Evolutionary conservation across 208 protist species (phyloP).

Genomic region (Borovskyia barvae): DNA sequence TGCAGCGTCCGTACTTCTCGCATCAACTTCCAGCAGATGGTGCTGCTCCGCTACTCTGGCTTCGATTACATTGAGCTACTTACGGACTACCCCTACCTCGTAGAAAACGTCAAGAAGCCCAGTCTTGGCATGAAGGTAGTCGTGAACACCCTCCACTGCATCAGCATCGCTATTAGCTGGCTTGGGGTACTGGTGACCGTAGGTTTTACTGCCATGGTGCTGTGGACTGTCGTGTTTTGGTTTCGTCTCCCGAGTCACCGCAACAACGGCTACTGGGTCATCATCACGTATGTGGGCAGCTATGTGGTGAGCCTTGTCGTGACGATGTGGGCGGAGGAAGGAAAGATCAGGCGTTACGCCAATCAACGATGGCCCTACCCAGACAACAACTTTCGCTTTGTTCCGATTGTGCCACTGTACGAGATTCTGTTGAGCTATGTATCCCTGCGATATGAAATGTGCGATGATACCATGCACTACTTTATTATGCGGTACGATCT

Average conservation of each 20-base stretch:
- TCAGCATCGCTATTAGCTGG: constrained; percentile 51
- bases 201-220: constrained; percentile 38
- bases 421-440: constrained; percentile 67
- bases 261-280: constrained; percentile 75
- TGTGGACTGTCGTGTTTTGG: constrained; percentile 66
- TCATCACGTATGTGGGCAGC: constrained; percentile 69
- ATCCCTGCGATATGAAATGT: constrained; percentile 60
- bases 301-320: constrained; percentile 67
- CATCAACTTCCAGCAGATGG: constrained; percentile 62
- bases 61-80: constrained; percentile 83
- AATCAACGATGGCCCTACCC: constrained; percentile 67
- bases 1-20: constrained; percentile 52
- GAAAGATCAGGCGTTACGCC: constrained; percentile 65
- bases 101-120: constrained; percentile 32
- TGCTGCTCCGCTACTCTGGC: constrained; percentile 69
- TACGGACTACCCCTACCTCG: constrained; percentile 66
- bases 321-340: constrained; percentile 63
- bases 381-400: constrained; percentile 59
- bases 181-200: constrained; percentile 48
- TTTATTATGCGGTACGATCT: constrained; percentile 85
- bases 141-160: constrained; percentile 25
- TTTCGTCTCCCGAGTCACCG: constrained; percentile 18
- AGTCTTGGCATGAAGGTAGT: constrained; percentile 18
- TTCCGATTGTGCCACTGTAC: constrained; percentile 74
- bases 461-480: constrained; percentile 41